Base-by-base conservation (phyloP, 2,329 filamentous ascomycete species). In the Colletotrichum aenigma region DNA sequence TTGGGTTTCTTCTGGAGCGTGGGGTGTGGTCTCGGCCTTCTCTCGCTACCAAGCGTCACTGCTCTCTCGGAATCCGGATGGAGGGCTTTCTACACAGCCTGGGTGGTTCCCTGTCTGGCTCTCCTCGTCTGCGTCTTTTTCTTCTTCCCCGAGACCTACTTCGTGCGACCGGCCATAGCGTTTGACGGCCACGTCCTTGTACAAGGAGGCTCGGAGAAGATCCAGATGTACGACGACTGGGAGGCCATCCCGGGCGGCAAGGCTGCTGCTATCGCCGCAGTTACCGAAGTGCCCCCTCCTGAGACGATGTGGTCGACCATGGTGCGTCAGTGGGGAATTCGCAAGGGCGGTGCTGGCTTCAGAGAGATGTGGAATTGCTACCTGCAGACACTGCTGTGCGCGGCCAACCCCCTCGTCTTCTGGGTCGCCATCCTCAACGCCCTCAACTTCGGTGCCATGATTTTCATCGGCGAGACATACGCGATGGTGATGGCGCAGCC, bases 171-270 rank as follows among this genome's bases (percentile, higher is more conserved):
- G 0, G 82, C 82, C 1, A 81, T 87, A 10, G 85, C 85, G 7
- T 86, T 85, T 55, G 82, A 86, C 74, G 85, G 85, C 3, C 83
- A 83, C 26, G 84, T 86, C 6, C 71, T 86, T 5, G 67, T 84
- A 2, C 85, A 86, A 74, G 82, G 79, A 16, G 82, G 81, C 4
- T 83, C 83, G 1, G 85, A 86, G 75, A 86, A 83, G 70, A 79
- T 86, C 15, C 82, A 79, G 7, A 80, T 86, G 30, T 86, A 84
- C 77, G 77, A 83, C 36, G 81, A 84, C 28, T 80, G 79, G 75
- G 81, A 82, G 4, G 74, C 77, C 4, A 78, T 82, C 3, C 43
- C 70, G 6, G 48, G 58, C 15, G 70, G 48, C 9, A 66, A 55
- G 26, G 28, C 30, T 7, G 28, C 32, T 3, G 16, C 43, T 75